Conservation (phyloP, 2,329 filamentous ascomycete genomes). For the Monilinia vaccinii-corymbosi region DNA sequence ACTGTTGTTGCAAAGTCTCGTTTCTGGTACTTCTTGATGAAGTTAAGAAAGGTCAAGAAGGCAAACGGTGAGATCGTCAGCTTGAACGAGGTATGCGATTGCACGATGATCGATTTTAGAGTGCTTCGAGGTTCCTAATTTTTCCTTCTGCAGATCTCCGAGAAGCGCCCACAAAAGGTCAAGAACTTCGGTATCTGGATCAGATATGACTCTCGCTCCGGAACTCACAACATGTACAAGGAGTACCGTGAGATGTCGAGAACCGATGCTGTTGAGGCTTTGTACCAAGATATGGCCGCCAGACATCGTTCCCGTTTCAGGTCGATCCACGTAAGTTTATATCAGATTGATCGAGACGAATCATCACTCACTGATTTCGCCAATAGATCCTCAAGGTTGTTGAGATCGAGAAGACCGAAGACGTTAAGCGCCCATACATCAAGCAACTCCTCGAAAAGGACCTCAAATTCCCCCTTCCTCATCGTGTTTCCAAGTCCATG, state of each 20-base stretch:
- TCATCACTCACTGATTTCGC: slow-evolving; percentile 9
- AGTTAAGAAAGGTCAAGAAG: slow-evolving; percentile 99
- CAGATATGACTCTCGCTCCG: slow-evolving; percentile 98
- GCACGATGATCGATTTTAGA: neutral
- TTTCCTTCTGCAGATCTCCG: slow-evolving; percentile 60
- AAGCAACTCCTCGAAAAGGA: slow-evolving; percentile 93
- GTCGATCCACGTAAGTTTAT: slow-evolving; percentile 83
- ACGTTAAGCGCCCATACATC: slow-evolving; percentile 98
- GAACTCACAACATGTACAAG: slow-evolving; percentile 99
- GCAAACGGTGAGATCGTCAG: slow-evolving; percentile 98
- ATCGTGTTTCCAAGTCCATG: slow-evolving; percentile 77
- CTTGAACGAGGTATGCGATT: slow-evolving; percentile 76
- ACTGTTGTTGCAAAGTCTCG: slow-evolving; percentile 97
- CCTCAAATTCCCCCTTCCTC: slow-evolving; percentile 97
- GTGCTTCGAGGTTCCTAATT: slow-evolving; percentile 13
- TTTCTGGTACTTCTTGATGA: slow-evolving; percentile 99
- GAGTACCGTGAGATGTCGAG: slow-evolving; percentile 99
- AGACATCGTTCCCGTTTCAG: slow-evolving; percentile 97
- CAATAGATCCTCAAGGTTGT: slow-evolving; percentile 91
- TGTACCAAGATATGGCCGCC: slow-evolving; percentile 99
- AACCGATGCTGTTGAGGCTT: slow-evolving; percentile 86
- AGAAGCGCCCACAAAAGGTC: slow-evolving; percentile 99
- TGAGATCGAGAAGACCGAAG: slow-evolving; percentile 89
- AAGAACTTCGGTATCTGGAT: slow-evolving; percentile 99
- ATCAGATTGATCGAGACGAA: neutral